phyloP scores from a whole-genome alignment of 768 basidiomycete genomes.

The Pleurotus salmoneostramineus region DNA sequence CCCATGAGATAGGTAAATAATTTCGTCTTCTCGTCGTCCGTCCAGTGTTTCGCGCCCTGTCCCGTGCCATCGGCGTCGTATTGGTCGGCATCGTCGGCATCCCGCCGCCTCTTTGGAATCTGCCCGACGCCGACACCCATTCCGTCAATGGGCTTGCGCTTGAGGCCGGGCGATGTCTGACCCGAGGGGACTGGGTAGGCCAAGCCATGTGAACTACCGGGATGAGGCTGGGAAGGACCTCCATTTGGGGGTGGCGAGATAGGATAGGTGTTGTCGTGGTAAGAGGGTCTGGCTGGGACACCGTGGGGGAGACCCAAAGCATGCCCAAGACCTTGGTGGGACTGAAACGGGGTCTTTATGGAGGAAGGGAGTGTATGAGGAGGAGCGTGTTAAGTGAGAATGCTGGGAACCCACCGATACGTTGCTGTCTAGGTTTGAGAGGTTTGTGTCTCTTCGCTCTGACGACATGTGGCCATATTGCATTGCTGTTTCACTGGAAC shows the following conservation, averaged over 20 bases:
- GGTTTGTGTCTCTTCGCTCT: conserved; percentile 50
- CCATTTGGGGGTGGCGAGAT: conserved; percentile 32
- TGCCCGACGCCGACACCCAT: conserved; percentile 25
- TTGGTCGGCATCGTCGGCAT: conserved; percentile 33
- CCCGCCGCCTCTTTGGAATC: conserved; percentile 43
- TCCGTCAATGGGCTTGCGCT: conserved; percentile 50
- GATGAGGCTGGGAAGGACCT: conserved; percentile 10
- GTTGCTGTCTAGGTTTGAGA: conserved; percentile 51
- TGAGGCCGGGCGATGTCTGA: conserved; percentile 34
- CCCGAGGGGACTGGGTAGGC: conserved; percentile 14
- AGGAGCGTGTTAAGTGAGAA: conserved; percentile 19
- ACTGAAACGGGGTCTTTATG: conserved; percentile 44
- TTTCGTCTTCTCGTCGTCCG: conserved; percentile 76
- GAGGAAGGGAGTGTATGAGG: conserved; percentile 16
- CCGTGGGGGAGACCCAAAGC: conserved; percentile 53
- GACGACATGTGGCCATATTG: conserved; percentile 53
- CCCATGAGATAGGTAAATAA: conserved; percentile 81
- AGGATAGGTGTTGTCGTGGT: conserved; percentile 26
- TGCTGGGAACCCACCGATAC: conserved; percentile 48
- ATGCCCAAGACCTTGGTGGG: conserved; percentile 59
- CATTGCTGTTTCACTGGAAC: conserved; percentile 53
- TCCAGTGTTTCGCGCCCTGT: conserved; percentile 80
- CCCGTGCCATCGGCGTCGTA: conserved; percentile 45
- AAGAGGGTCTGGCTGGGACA: conserved; percentile 24
- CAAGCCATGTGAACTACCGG: conserved; percentile 3